phyloP scores from a whole-genome alignment of 192 early-diverging fungal genomes.

The Thamnidium elegans region DNA sequence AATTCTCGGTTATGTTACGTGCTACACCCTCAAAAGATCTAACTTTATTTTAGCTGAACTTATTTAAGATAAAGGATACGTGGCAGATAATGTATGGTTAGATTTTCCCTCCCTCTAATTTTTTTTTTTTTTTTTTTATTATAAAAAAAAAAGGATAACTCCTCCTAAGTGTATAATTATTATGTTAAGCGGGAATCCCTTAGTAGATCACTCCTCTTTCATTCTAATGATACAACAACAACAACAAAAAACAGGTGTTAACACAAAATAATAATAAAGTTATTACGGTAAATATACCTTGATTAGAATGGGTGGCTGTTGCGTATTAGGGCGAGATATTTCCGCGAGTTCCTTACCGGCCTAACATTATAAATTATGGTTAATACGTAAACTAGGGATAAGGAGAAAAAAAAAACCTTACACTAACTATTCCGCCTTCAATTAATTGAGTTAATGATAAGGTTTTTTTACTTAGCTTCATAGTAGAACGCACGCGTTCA shows the following conservation, averaged over 20 bases:
- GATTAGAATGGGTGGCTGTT: slow-evolving; percentile 87
- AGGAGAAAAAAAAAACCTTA: neutral
- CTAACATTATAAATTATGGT: slow-evolving; percentile 14
- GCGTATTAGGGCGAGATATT: slow-evolving; percentile 63
- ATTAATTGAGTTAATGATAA: slow-evolving; percentile 78
- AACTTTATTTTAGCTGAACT: too few species aligned
- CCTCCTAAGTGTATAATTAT: too few species aligned
- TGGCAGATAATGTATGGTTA: too few species aligned
- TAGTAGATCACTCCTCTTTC: slow-evolving; percentile 5
- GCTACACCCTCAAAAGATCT: too few species aligned
- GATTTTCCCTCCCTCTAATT: too few species aligned
- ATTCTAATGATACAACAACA: slow-evolving; percentile 8
- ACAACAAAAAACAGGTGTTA: neutral
- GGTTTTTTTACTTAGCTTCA: slow-evolving; percentile 50
- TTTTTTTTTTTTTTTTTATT: too few species aligned
- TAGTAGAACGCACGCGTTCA: slow-evolving; percentile 53
- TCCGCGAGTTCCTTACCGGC: slow-evolving; percentile 83
- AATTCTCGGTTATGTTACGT: too few species aligned
- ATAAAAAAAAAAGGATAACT: too few species aligned
- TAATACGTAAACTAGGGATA: neutral
- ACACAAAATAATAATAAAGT: neutral
- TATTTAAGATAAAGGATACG: too few species aligned
- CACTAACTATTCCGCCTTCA: slow-evolving; percentile 89
- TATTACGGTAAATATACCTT: slow-evolving; percentile 27
- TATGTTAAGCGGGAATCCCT: neutral